Conservation (phyloP, 202 grass and related monocot species). For the Bolboschoenoplectus hybrid region DNA sequence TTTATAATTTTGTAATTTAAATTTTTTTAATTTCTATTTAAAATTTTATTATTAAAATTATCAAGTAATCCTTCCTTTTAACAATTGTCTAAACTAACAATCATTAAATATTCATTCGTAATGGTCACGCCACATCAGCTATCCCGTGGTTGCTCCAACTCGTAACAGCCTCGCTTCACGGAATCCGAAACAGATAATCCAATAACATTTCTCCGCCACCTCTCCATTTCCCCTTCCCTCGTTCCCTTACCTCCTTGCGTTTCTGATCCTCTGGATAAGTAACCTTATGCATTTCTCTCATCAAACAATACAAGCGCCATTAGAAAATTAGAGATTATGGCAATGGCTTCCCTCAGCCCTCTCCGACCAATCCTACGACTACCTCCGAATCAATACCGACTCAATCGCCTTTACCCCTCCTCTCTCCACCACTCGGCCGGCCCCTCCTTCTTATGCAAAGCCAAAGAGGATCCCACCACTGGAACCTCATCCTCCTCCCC, state of each 20-base stretch:
- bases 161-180: no score
- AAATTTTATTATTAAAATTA: no score
- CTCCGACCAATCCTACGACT: not conserved
- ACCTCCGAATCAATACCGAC: not conserved
- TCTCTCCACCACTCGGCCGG: not conserved
- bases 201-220: no score
- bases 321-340: not conserved
- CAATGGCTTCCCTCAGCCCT: slow-evolving; percentile 10
- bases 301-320: not conserved
- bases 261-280: slow-evolving; percentile 9
- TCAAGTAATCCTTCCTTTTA: no score
- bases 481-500: slow-evolving; percentile 43
- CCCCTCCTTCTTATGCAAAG: slow-evolving; percentile 47
- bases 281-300: not conserved
- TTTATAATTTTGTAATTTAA: no score
- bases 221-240: not conserved
- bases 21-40: no score
- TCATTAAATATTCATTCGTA: no score
- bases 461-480: slow-evolving; percentile 45
- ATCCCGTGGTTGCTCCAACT: no score
- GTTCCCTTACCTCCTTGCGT: not conserved
- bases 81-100: no score
- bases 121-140: no score
- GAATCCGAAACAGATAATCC: no score
- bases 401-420: not conserved